A percentile compares a stretch with the other conserved stretches of the same genome.
Conservation (phyloP, 176 grass and related monocot species). For the Echinochloa phyllopogon region DNA sequence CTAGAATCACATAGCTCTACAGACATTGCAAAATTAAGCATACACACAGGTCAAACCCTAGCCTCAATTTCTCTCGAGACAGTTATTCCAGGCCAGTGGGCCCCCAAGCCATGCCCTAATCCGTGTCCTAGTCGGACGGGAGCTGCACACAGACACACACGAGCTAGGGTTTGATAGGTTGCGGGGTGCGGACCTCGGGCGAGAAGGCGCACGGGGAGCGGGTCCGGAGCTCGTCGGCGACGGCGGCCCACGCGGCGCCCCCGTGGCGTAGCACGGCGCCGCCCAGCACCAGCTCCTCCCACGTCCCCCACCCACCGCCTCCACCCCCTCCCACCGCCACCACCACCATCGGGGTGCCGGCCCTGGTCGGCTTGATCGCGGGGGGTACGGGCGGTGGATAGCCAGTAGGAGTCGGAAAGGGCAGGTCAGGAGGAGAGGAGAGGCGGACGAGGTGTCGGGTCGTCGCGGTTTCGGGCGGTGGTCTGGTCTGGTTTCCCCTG, state of each 20-base stretch:
- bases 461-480: constrained; percentile 33
- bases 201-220: constrained; percentile 70
- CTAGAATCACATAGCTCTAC: not conserved
- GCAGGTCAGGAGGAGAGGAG: not conserved
- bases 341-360: constrained; percentile 35
- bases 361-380: constrained; percentile 37
- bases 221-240: constrained; percentile 73
- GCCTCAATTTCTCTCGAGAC: constrained; percentile 3
- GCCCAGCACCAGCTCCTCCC: constrained; percentile 91
- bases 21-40: not conserved
- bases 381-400: constrained; percentile 22
- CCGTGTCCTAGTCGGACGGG: not conserved
- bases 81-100: not conserved
- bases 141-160: not conserved
- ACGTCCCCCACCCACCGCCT: constrained; percentile 64
- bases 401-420: constrained; percentile 34
- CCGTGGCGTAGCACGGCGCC: constrained; percentile 86
- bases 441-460: constrained; percentile 32
- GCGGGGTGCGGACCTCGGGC: constrained; percentile 36
- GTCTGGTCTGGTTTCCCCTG: not conserved
- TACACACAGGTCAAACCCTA: constrained; percentile 38
- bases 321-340: constrained; percentile 33
- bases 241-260: constrained; percentile 62
- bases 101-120: constrained; percentile 30
- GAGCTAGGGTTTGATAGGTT: constrained; percentile 47